Evolutionary conservation across 768 basidiomycete genomes (phyloP).

Genomic region (Cyclocybe cylindracea): DNA sequence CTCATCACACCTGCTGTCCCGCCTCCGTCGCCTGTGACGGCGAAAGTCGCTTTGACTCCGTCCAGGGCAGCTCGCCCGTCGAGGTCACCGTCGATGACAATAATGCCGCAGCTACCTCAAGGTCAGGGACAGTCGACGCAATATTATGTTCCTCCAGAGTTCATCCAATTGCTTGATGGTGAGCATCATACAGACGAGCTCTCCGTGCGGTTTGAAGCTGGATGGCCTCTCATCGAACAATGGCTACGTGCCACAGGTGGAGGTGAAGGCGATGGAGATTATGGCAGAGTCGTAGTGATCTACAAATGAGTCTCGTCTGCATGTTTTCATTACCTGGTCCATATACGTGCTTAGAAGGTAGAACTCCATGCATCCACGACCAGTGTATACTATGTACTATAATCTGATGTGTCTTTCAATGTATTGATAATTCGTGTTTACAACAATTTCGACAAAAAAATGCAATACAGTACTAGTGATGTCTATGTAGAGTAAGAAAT

Average conservation of each 20-base stretch:
- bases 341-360: too few relatives aligned
- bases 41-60: constrained; percentile 35
- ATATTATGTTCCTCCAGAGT: constrained; percentile 52
- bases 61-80: constrained; percentile 48
- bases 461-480: neutral
- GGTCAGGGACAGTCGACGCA: constrained; percentile 20
- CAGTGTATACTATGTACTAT: too few relatives aligned
- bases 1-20: constrained; percentile 35
- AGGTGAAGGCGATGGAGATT: constrained; percentile 60
- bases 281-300: constrained; percentile 76
- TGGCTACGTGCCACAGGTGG: constrained; percentile 68
- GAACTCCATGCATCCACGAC: too few relatives aligned
- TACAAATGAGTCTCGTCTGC: constrained; percentile 50
- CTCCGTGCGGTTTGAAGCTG: constrained; percentile 76
- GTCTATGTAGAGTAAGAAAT: constrained; percentile 48
- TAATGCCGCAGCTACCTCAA: constrained; percentile 27
- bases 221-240: constrained; percentile 79
- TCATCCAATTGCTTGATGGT: constrained; percentile 74
- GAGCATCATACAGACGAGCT: constrained; percentile 93
- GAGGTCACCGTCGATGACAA: constrained; percentile 60
- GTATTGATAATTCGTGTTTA: neutral
- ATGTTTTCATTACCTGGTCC: too few relatives aligned
- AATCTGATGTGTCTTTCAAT: neutral
- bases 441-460: neutral
- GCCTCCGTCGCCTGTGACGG: constrained; percentile 41